Conservation (phyloP, 257 asterid species). For the Gardenia jasminoides region DNA sequence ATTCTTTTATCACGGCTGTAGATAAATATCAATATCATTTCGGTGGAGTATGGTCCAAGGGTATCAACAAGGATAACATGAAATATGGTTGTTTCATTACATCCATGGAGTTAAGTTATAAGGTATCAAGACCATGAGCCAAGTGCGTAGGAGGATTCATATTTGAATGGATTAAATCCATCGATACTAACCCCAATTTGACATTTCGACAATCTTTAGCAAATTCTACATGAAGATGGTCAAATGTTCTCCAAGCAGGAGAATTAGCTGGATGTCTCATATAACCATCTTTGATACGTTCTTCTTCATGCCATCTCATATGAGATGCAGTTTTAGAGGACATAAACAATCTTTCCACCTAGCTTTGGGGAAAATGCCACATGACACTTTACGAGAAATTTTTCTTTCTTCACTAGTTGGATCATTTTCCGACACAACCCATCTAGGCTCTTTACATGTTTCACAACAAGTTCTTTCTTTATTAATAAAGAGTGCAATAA, state of each 20-base stretch:
- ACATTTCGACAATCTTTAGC: too few relatives aligned
- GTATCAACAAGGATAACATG: too few relatives aligned
- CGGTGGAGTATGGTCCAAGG: too few relatives aligned
- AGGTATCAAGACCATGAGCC: too few relatives aligned
- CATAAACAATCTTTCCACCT: constrained; percentile 4
- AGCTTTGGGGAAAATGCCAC: not conserved
- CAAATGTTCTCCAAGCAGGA: too few relatives aligned
- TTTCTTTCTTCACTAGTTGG: not conserved
- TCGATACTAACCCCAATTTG: too few relatives aligned
- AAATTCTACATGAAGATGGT: too few relatives aligned
- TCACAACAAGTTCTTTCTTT: not conserved
- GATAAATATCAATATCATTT: too few relatives aligned
- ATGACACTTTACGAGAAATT: not conserved
- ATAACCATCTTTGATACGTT: not conserved
- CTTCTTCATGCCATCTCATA: not conserved
- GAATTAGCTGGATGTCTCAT: not conserved
- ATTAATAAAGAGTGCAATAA: not conserved
- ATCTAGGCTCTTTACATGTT: not conserved
- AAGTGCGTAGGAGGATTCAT: too few relatives aligned
- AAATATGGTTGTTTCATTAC: too few relatives aligned
- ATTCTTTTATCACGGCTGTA: not conserved
- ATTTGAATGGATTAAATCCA: too few relatives aligned
- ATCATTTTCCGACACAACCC: not conserved
- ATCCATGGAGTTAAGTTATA: too few relatives aligned
- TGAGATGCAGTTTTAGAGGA: not conserved